Base-by-base conservation (phyloP, 2,329 filamentous ascomycete species). In the Chaetomiaceae sp. region DNA sequence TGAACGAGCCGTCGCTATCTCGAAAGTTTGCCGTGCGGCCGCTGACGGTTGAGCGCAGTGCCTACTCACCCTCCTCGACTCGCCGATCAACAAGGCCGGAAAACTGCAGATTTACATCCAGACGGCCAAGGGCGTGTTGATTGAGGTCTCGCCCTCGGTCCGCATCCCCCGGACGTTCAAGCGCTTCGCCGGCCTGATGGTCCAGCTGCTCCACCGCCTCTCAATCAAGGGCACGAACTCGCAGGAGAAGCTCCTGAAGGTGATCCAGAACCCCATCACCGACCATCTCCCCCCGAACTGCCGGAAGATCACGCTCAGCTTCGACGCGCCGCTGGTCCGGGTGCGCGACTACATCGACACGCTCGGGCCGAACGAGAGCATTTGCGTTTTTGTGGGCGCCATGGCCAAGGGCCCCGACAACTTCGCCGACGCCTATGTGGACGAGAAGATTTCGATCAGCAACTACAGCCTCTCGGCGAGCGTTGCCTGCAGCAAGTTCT, bases 401-500 rank as follows among this genome's bases (percentile, higher is more conserved):
- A 99, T 99, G 92, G 94, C 94, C 55, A 97, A 97, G 76, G 94
- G 94, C 17, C 82, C 85, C 51, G 94, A 99, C 69, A 92, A 89
- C 72, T 99, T 99, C 69, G 94, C 94, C 60, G 94, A 99, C 68
- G 82, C 83, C 37, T 90, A 88, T 72, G 95, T 97, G 66, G 92
- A 97, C 68, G 94, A 99, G 74, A 89, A 95, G 66, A 97, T 99
- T 68, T 90, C 88, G 64, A 97, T 99, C 75, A 97, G 92, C 79
- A 96, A 96, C 72, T 99, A 89, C 80, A 96, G 91, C 67, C 80
- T 99, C 59, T 96, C 90, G 67, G 94, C 94, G 57, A 97, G 92
- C 76, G 94, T 99, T 58, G 92, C 94, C 39, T 99, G 94, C 80
- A 96, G 92, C 83, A 99, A 97, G 73, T 97, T 99, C 78, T 97